Percentiles rank a stretch among this genome's conserved stretches.
Evolutionary conservation across 345 rosid species (phyloP).

Genomic region (Linum lewisii): DNA sequence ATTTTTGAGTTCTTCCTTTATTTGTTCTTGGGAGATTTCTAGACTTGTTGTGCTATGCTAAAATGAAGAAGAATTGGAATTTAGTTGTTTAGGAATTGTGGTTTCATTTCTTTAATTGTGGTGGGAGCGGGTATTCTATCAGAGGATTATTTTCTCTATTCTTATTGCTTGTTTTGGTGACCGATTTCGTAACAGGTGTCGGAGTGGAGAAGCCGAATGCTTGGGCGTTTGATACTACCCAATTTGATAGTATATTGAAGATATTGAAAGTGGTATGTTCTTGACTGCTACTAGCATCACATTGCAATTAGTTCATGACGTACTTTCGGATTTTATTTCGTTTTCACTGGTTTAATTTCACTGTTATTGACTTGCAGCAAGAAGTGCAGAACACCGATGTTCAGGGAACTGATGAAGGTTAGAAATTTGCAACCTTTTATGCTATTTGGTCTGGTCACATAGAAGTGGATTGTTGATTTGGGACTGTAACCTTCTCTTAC

Average conservation of each 20-base stretch:
- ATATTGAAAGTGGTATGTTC: constrained; percentile 80
- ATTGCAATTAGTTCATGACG: neutral
- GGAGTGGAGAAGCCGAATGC: constrained; percentile 82
- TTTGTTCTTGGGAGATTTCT: no score
- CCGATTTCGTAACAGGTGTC: constrained; percentile 45
- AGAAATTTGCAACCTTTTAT: neutral
- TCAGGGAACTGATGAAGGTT: constrained; percentile 47
- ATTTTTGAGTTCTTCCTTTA: no score
- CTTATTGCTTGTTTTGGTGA: neutral
- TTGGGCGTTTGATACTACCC: constrained; percentile 95
- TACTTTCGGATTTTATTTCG: neutral
- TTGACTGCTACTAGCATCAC: neutral
- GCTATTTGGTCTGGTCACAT: neutral
- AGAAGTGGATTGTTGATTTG: neutral
- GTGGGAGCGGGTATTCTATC: neutral
- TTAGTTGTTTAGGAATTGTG: no score
- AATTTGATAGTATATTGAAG: constrained; percentile 85
- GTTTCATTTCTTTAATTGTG: no score
- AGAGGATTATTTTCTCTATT: neutral
- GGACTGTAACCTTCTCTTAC: constrained; percentile 8
- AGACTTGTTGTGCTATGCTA: no score
- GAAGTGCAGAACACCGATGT: constrained; percentile 32
- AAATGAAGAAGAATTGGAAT: no score
- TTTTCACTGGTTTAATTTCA: no score
- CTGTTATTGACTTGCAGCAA: constrained; percentile 41